Percentiles rank a stretch among this genome's conserved stretches.
Evolutionary conservation across 495 filamentous ascomycete genomes (phyloP).

Genomic region (Cercophora newfieldiana): DNA sequence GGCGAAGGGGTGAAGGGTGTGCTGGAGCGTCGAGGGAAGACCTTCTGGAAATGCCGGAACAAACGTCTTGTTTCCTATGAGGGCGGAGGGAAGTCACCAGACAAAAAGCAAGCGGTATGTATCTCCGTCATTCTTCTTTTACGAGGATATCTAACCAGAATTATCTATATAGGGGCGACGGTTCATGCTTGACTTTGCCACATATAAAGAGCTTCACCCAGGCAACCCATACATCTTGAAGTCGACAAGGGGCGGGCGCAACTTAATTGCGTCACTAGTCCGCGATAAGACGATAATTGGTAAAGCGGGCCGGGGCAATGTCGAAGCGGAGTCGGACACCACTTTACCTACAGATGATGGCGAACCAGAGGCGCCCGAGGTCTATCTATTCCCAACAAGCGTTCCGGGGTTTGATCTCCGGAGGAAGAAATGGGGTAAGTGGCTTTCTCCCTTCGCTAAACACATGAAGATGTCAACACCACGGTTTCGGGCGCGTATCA

Average conservation of each 20-base stretch:
- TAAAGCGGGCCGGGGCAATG: no score
- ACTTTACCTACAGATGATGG: neutral
- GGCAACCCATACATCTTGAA: neutral
- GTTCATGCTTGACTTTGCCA: neutral
- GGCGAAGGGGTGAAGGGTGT: neutral
- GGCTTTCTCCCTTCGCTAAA: no score
- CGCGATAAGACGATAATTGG: no score
- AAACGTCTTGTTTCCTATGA: neutral
- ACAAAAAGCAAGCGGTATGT: neutral
- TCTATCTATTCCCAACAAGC: neutral
- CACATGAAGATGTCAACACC: no score
- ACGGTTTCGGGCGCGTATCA: no score
- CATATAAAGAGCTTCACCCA: neutral
- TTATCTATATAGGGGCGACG: neutral
- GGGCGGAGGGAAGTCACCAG: neutral
- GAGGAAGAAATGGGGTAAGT: neutral
- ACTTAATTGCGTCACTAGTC: no score
- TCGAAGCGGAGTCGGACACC: neutral
- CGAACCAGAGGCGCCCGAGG: neutral
- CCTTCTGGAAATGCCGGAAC: neutral
- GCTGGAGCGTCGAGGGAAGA: neutral
- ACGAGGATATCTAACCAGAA: neutral
- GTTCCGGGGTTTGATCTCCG: neutral
- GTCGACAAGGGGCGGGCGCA: neutral
- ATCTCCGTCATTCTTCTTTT: neutral